Conservation (phyloP, 2,329 filamentous ascomycete species). For the Trichoderma sp. region DNA sequence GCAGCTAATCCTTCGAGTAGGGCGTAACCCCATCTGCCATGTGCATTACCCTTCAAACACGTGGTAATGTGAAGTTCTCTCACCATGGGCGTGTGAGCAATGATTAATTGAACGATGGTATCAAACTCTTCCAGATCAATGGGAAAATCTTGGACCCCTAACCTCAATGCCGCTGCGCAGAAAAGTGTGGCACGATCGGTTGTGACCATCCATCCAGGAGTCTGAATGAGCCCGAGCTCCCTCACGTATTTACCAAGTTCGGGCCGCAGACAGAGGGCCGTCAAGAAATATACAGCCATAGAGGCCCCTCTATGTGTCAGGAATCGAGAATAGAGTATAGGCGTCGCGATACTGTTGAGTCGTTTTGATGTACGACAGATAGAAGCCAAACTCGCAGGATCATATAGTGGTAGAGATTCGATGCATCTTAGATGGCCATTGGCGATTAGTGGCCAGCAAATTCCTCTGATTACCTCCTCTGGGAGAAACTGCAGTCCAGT, state of each 20-base stretch:
- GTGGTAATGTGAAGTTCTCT: background rate
- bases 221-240: background rate
- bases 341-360: background rate
- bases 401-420: too few relatives aligned
- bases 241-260: background rate
- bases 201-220: too few relatives aligned
- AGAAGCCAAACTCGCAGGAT: background rate
- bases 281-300: background rate
- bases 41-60: background rate
- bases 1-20: background rate
- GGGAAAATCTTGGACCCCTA: background rate
- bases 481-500: background rate
- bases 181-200: background rate
- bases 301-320: background rate
- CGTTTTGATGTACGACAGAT: background rate
- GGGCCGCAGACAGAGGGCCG: background rate
- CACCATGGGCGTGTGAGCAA: background rate
- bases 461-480: background rate
- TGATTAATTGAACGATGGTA: background rate
- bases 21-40: background rate
- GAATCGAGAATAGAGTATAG: background rate
- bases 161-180: background rate
- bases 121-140: background rate
- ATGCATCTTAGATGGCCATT: background rate
- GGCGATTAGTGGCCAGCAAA: background rate